A percentile compares a stretch with the other conserved stretches of the same genome.
Evolutionary conservation across 116 monocot species (phyloP).

Genomic region (Zostera marina): DNA sequence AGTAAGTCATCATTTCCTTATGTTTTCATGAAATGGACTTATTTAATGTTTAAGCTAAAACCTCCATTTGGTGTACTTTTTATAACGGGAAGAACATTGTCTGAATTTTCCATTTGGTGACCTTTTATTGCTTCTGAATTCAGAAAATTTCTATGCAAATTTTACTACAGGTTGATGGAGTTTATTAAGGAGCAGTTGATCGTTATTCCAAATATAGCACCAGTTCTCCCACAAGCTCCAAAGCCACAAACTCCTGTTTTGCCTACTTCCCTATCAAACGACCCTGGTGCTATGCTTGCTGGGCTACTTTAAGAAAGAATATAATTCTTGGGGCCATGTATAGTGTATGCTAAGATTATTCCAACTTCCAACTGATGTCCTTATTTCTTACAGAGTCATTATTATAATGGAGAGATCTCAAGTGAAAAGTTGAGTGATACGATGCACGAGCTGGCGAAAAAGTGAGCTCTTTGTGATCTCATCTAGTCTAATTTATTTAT

Average conservation of each 20-base stretch:
- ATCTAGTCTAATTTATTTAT: constrained; percentile 1
- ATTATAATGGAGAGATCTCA: neutral
- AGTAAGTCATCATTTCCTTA: constrained; percentile 32
- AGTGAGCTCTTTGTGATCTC: neutral
- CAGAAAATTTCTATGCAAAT: neutral
- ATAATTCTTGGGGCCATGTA: neutral
- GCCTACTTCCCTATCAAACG: constrained; percentile 27
- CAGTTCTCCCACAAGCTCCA: constrained; percentile 12
- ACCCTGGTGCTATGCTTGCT: constrained; percentile 84
- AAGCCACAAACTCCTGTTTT: constrained; percentile 34
- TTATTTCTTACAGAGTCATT: neutral
- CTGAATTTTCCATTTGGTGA: too few relatives aligned
- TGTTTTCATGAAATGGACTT: neutral
- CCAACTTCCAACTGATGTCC: neutral
- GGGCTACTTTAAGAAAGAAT: constrained; percentile 49
- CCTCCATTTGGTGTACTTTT: too few relatives aligned
- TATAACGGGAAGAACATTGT: too few relatives aligned
- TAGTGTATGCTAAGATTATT: neutral
- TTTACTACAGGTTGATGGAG: constrained; percentile 69
- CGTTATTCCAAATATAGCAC: constrained; percentile 32
- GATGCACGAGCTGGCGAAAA: constrained; percentile 19
- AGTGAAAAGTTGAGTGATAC: constrained; percentile 1
- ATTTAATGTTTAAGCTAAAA: neutral
- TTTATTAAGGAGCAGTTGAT: constrained; percentile 82
- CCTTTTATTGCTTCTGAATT: too few relatives aligned